These are phyloP conservation scores for Pseudogymnoascus sp. DNA, from an alignment of 2,329 filamentous ascomycete species.

Conservation along the genomic window DNA sequence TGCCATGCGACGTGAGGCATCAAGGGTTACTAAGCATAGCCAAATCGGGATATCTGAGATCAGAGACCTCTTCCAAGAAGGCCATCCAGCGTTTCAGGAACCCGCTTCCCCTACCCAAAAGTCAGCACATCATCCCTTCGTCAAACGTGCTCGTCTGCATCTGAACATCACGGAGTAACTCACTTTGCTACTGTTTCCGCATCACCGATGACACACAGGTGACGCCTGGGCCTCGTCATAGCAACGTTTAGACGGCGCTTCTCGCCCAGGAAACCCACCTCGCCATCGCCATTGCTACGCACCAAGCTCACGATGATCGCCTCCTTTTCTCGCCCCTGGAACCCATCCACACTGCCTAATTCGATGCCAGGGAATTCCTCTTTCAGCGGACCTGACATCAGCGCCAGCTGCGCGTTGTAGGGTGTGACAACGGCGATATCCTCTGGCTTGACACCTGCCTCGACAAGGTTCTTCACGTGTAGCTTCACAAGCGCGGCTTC, in stretches of 20 bases:
- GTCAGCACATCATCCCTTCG: conserved; percentile 20
- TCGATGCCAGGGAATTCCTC: conserved; percentile 79
- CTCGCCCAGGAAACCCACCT: conserved; percentile 90
- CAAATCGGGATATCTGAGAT: conserved; percentile 79
- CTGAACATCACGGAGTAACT: conserved; percentile 37
- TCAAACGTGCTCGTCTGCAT: background rate
- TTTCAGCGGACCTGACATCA: conserved; percentile 70
- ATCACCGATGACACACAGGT: conserved; percentile 86
- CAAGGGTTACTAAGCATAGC: conserved; percentile 24
- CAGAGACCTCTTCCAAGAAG: conserved; percentile 81
- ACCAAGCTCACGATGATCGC: conserved; percentile 92
- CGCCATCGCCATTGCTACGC: conserved; percentile 75
- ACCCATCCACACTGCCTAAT: conserved; percentile 93
- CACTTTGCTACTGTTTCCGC: conserved; percentile 87
- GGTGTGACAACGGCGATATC: conserved; percentile 93
- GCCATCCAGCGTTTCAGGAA: conserved; percentile 91
- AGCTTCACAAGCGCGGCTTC: conserved; percentile 74
- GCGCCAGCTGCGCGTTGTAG: conserved; percentile 82
- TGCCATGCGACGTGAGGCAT: background rate
- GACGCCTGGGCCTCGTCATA: conserved; percentile 90
- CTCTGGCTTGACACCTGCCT: conserved; percentile 69
- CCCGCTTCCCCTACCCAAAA: conserved; percentile 60
- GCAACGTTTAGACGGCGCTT: conserved; percentile 91
- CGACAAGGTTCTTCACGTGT: conserved; percentile 71
- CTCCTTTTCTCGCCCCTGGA: conserved; percentile 96